These are phyloP conservation scores for Bondarzewia mesenterica DNA, from an alignment of 1,284 basidiomycete species.

Conservation along the genomic window DNA sequence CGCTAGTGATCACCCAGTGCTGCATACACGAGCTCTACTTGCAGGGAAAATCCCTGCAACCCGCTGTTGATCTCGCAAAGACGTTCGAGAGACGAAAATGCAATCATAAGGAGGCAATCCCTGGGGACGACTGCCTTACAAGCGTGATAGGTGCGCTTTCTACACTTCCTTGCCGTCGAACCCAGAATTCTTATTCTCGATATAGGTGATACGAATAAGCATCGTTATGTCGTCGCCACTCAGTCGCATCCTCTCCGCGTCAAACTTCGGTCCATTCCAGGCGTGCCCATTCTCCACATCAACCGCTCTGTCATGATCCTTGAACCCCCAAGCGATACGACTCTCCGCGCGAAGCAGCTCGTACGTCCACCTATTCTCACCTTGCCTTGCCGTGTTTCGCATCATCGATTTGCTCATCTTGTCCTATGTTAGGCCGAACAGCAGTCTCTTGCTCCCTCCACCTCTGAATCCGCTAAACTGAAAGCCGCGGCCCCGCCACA, in stretches of 20 bases:
- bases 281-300: conserved; percentile 81
- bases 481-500: conserved; percentile 25
- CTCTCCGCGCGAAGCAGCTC: conserved; percentile 57
- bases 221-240: conserved; percentile 82
- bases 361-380: conserved; percentile 28
- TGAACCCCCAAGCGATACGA: conserved; percentile 77
- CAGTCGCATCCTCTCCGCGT: conserved; percentile 66
- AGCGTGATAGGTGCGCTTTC: conserved; percentile 68
- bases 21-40: conserved; percentile 88
- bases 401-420: not conserved
- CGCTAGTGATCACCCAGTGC: conserved; percentile 92
- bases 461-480: conserved; percentile 34
- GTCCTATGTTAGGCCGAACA: conserved; percentile 45
- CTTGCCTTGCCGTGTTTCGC: conserved; percentile 3
- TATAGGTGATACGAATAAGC: conserved; percentile 80
- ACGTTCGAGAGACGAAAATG: conserved; percentile 89
- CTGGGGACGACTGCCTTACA: conserved; percentile 77
- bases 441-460: conserved; percentile 37
- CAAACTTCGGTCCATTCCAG: conserved; percentile 64
- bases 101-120: conserved; percentile 82
- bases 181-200: not conserved
- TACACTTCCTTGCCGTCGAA: not conserved
- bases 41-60: conserved; percentile 62
- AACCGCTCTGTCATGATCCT: conserved; percentile 88
- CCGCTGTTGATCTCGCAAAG: conserved; percentile 83